phyloP scores from a whole-genome alignment of 2,329 filamentous ascomycete genomes.

The Ophiostoma australiae region DNA sequence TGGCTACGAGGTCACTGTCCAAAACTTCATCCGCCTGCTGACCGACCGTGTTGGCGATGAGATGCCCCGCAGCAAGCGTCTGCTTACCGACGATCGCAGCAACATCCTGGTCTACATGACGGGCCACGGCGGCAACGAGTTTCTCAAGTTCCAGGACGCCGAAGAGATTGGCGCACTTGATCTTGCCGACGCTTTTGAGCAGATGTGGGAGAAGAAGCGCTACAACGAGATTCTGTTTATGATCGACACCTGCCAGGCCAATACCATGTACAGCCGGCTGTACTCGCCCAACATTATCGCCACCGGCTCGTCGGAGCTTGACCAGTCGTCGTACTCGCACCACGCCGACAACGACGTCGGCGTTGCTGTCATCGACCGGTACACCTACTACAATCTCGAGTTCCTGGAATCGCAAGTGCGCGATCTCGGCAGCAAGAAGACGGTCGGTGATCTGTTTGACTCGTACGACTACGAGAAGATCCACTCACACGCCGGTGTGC shows the following conservation, averaged over 20 bases:
- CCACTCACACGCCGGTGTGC: constrained; percentile 82
- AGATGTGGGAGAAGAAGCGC: constrained; percentile 99
- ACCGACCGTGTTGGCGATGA: constrained; percentile 93
- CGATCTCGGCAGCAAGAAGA: constrained; percentile 80
- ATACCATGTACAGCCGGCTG: constrained; percentile 98
- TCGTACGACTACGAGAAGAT: constrained; percentile 94
- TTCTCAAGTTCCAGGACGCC: constrained; percentile 95
- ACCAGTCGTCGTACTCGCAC: constrained; percentile 95
- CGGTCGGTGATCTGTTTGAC: constrained; percentile 89
- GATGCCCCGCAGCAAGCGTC: constrained; percentile 87
- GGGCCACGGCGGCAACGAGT: constrained; percentile 94
- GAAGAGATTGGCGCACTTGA: constrained; percentile 97
- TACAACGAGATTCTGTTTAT: constrained; percentile 99
- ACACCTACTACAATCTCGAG: constrained; percentile 97
- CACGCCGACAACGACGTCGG: constrained; percentile 97
- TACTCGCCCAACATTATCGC: constrained; percentile 98
- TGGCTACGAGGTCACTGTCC: constrained; percentile 96
- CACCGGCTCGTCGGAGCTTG: constrained; percentile 91
- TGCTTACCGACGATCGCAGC: constrained; percentile 90
- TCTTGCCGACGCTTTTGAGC: constrained; percentile 92
- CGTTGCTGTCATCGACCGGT: constrained; percentile 95
- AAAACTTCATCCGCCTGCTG: constrained; percentile 94
- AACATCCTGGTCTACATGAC: constrained; percentile 99
- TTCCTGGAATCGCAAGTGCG: constrained; percentile 89
- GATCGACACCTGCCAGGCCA: constrained; percentile 99